A percentile compares a stretch with the other conserved stretches of the same genome.
Conservation (phyloP, 2,329 filamentous ascomycete genomes). For the Microthyrium microscopicum region DNA sequence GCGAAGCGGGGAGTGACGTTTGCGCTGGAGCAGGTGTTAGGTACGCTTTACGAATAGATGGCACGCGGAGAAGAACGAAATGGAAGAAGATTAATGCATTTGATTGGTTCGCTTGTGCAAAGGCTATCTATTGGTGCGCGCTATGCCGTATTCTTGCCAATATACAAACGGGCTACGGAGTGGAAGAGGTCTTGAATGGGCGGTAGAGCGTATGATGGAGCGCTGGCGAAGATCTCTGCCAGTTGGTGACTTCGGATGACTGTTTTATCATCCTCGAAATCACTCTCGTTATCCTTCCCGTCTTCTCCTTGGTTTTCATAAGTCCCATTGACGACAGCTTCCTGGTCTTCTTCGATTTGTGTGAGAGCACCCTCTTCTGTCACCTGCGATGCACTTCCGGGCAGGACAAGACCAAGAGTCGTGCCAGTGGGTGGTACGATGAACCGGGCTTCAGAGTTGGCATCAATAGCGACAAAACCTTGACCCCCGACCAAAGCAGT, state of each 20-base stretch:
- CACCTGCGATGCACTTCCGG: background rate
- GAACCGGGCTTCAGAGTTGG: slow-evolving; percentile 51
- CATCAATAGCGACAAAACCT: slow-evolving; percentile 62
- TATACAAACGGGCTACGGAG: slow-evolving; percentile 49
- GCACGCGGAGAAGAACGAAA: too few relatives aligned
- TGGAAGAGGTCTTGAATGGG: slow-evolving; percentile 63
- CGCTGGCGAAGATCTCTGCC: slow-evolving; percentile 52
- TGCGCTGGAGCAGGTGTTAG: too few relatives aligned
- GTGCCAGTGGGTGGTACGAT: slow-evolving; percentile 17
- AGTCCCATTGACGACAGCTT: background rate
- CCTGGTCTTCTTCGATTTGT: slow-evolving; percentile 1
- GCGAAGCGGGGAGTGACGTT: too few relatives aligned
- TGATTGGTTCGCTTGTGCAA: too few relatives aligned
- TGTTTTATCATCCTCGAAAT: slow-evolving; percentile 34
- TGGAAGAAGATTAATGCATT: too few relatives aligned
- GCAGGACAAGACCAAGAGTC: background rate
- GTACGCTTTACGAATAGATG: too few relatives aligned
- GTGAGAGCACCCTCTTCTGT: background rate
- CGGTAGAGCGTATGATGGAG: slow-evolving; percentile 51
- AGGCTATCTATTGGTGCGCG: too few relatives aligned
- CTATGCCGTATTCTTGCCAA: slow-evolving; percentile 26
- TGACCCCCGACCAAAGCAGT: slow-evolving; percentile 45
- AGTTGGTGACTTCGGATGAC: slow-evolving; percentile 54
- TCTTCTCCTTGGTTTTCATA: slow-evolving; percentile 2
- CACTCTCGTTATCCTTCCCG: slow-evolving; percentile 15